Conservation (phyloP, 164 flowering plant genomes). For the Santalum album region DNA sequence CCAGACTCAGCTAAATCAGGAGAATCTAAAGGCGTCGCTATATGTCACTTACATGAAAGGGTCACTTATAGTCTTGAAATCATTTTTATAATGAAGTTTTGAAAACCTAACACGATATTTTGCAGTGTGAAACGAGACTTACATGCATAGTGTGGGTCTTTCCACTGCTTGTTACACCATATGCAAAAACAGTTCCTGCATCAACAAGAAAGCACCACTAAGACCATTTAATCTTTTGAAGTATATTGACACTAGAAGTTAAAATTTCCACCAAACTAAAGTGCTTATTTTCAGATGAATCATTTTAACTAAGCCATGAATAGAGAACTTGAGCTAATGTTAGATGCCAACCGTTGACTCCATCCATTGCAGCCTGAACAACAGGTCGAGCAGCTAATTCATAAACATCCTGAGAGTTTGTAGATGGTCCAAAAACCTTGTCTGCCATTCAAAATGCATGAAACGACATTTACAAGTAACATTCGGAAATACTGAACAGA, state of each 20-base stretch:
- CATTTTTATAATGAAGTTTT: no score
- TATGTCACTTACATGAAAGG: no score
- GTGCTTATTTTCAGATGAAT: not conserved
- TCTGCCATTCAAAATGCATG: conserved; percentile 31
- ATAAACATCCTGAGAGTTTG: conserved; percentile 65
- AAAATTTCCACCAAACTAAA: no score
- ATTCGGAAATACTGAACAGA: no score
- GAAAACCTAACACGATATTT: no score
- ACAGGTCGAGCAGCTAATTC: conserved; percentile 95
- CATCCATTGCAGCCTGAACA: conserved; percentile 95
- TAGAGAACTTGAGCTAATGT: not conserved
- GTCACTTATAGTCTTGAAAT: no score
- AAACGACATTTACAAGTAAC: not conserved
- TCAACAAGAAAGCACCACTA: conserved; percentile 1
- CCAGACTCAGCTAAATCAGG: no score
- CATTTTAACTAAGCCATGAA: not conserved
- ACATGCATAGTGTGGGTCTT: conserved; percentile 99
- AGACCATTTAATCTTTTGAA: not conserved
- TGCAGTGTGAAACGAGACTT: conserved; percentile 23
- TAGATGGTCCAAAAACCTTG: conserved; percentile 77
- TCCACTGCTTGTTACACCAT: conserved; percentile 99
- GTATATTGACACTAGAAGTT: not conserved
- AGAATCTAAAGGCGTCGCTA: no score
- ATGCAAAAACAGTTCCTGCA: conserved; percentile 98
- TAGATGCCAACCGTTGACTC: conserved; percentile 62